Evolutionary conservation across 163 green algal genomes (phyloP), one percentile per base, ranked within the genome.

Genomic region (Scenedesmus sp.): DNA sequence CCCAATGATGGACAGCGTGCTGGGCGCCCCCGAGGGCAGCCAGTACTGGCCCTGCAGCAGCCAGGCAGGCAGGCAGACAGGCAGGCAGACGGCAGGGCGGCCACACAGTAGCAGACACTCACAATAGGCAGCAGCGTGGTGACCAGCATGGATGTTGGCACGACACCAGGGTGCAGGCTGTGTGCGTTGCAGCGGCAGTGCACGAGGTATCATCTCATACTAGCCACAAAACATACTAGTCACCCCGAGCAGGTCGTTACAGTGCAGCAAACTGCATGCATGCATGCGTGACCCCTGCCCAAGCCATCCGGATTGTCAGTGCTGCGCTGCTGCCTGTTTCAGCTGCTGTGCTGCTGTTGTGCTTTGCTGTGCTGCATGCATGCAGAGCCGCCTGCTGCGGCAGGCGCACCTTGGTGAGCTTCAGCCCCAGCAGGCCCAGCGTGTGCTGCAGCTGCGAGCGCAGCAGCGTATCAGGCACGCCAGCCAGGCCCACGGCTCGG

Each of bases 381-480:
- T 70, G 62, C 62, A 70, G 62, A 23, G 62, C 62, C 8, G 9
- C 64, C 64, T 73, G 64, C 13, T 23, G 70, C 62, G 54, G 62
- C 84, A 59, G 26, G 23, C 85, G 2, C 52, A 94, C 94, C 94
- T 96, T 95, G 62, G 93, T 92, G 34, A 85, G 79, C 13, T 92
- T 86, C 4, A 97, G 91, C 3, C 92, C 81, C 86, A 97, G 89
- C 62, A 95, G 90, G 79, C 93, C 88, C 34, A 97, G 87, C n/a
- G 95, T 88, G n/a, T 88, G 52, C 9, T 91, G 90, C 26, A 97
- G 92, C 16, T 93, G 87, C 2, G 56, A 54, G 55, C 94, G 93
- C 46, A 97, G 74, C 10, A 79, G 87, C 0, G 67, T 66, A 66
- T 96, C 94, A 18, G 93, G 88, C 26, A 96, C 91, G 52, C 91